phyloP scores from a whole-genome alignment of 768 basidiomycete species.

The Pleurotus djamor region DNA sequence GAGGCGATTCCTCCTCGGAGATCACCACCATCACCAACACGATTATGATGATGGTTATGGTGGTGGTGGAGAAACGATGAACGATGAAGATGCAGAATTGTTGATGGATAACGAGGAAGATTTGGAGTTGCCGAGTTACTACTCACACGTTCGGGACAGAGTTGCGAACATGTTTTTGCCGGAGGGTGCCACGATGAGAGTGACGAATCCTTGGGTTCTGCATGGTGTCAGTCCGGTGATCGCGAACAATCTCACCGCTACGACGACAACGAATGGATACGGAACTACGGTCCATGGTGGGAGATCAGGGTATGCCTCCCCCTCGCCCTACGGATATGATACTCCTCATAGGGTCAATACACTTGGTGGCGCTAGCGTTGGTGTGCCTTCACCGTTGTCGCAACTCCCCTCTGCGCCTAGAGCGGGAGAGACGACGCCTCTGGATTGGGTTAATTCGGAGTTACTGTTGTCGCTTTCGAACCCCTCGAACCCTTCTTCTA shows the following conservation, averaged over 20 bases:
- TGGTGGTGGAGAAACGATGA: constrained; percentile 22
- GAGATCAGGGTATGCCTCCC: constrained; percentile 32
- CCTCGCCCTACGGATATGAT: constrained; percentile 38
- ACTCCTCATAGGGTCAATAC: constrained; percentile 18
- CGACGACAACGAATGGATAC: too few species aligned
- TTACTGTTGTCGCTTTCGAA: constrained; percentile 63
- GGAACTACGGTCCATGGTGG: too few species aligned
- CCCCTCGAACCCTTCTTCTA: too few species aligned
- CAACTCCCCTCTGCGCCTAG: constrained; percentile 47
- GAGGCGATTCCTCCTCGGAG: constrained; percentile 65
- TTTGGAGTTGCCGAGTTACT: constrained; percentile 85
- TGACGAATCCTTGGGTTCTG: constrained; percentile 61
- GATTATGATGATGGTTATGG: constrained; percentile 12
- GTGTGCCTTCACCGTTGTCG: constrained; percentile 19
- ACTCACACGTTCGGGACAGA: constrained; percentile 86
- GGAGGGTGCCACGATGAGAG: constrained; percentile 59
- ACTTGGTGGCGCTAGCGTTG: too few species aligned
- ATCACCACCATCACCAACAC: too few species aligned
- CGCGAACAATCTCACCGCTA: constrained; percentile 18
- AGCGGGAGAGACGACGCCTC: constrained; percentile 40
- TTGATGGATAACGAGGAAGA: constrained; percentile 49
- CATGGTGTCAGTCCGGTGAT: constrained; percentile 33
- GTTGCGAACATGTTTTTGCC: constrained; percentile 77
- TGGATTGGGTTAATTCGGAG: constrained; percentile 87
- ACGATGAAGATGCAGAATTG: constrained; percentile 43